Evolutionary conservation across 345 rosid genomes (phyloP).

Genomic region (Boechera divaricarpa): DNA sequence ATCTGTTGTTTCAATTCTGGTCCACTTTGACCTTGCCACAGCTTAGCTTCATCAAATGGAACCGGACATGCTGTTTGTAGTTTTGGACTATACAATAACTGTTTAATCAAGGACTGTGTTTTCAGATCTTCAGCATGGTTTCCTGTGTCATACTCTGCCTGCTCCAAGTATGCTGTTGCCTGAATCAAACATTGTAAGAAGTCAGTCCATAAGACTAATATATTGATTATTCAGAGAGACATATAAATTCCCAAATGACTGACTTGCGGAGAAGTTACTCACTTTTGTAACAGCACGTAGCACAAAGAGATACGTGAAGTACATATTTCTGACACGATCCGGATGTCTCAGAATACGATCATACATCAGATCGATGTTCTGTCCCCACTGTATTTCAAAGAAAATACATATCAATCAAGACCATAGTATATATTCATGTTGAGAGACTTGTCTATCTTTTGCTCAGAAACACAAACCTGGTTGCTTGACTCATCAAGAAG

Average conservation of each 20-base stretch:
- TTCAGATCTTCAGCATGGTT: slow-evolving; percentile 83
- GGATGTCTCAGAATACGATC: slow-evolving; percentile 84
- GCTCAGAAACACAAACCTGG: slow-evolving; percentile 53
- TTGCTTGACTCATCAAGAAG: slow-evolving; percentile 82
- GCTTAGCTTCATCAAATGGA: slow-evolving; percentile 97
- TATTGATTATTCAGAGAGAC: slow-evolving; percentile 9
- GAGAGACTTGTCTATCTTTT: slow-evolving; percentile 6
- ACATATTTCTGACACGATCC: slow-evolving; percentile 84
- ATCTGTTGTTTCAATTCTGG: slow-evolving; percentile 85
- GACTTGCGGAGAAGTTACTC: slow-evolving; percentile 42
- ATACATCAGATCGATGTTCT: slow-evolving; percentile 82
- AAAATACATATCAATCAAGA: slow-evolving; percentile 18
- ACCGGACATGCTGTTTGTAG: slow-evolving; percentile 93
- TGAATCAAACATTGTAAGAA: slow-evolving; percentile 37
- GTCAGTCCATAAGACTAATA: slow-evolving; percentile 11
- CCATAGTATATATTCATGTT: not conserved
- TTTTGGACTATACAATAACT: slow-evolving; percentile 73
- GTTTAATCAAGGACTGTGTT: slow-evolving; percentile 79
- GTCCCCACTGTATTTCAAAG: slow-evolving; percentile 78
- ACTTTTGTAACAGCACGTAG: slow-evolving; percentile 94
- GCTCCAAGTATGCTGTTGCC: slow-evolving; percentile 90
- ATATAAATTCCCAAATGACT: not conserved
- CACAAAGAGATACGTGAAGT: slow-evolving; percentile 95
- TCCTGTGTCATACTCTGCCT: slow-evolving; percentile 93
- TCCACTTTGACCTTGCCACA: slow-evolving; percentile 95